A percentile compares a stretch with the other conserved stretches of the same genome.
phyloP scores from a whole-genome alignment of 2,329 filamentous ascomycete species.

The Coniochaeta hoffmannii region DNA sequence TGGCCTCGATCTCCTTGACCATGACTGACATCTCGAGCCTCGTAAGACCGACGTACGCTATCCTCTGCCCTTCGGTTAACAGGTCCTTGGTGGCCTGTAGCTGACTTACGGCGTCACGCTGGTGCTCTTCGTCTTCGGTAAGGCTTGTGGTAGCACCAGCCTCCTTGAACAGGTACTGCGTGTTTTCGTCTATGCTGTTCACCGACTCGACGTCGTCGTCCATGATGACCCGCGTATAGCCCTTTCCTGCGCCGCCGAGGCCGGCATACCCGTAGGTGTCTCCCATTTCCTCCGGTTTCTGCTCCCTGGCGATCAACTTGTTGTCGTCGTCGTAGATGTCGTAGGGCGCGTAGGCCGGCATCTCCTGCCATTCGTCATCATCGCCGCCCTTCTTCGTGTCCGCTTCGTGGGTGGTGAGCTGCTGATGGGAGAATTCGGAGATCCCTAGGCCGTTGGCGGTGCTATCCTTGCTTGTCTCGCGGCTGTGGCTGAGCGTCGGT shows the following conservation, averaged over 20 bases:
- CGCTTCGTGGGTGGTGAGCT: constrained; percentile 52
- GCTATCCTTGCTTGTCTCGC: constrained; percentile 32
- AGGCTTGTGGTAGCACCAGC: constrained; percentile 39
- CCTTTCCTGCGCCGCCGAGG: constrained; percentile 84
- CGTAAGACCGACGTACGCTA: constrained; percentile 90
- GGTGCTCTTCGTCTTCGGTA: constrained; percentile 68
- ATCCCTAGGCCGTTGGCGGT: constrained; percentile 17
- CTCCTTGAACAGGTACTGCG: constrained; percentile 87
- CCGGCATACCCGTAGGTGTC: constrained; percentile 63
- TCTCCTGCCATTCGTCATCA: constrained; percentile 79
- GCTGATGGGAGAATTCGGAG: constrained; percentile 91
- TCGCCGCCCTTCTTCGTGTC: constrained; percentile 45
- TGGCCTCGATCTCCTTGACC: constrained; percentile 50
- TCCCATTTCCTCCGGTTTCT: constrained; percentile 57
- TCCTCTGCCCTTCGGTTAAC: constrained; percentile 87
- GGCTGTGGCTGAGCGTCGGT: constrained; percentile 22
- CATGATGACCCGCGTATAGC: constrained; percentile 89
- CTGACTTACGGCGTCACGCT: constrained; percentile 78
- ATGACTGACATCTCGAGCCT: constrained; percentile 75
- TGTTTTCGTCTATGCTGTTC: constrained; percentile 96
- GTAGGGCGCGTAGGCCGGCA: constrained; percentile 88
- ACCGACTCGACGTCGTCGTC: constrained; percentile 92
- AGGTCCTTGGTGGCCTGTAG: constrained; percentile 95
- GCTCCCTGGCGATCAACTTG: constrained; percentile 75
- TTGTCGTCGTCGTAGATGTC: constrained; percentile 96